Evolutionary conservation across 192 early-diverging fungal genomes (phyloP).

Genomic region (Chytriomyces sp.): DNA sequence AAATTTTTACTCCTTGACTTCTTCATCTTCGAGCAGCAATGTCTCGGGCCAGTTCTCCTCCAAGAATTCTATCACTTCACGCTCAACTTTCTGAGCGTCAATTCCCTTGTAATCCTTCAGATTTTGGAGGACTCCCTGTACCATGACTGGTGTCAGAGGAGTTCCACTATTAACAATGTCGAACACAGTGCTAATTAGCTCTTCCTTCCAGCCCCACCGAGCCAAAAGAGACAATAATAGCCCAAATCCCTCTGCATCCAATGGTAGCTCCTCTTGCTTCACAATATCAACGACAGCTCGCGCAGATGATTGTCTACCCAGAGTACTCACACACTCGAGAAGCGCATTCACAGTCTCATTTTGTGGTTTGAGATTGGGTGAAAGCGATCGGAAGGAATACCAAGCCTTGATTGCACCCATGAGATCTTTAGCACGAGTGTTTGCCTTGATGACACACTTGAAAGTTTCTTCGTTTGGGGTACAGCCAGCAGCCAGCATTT

Average conservation of each 20-base stretch:
- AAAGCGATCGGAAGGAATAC: conserved; percentile 14
- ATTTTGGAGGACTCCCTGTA: neutral
- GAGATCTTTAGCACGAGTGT: conserved; percentile 17
- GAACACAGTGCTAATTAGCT: conserved; percentile 23
- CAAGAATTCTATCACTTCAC: conserved; percentile 25
- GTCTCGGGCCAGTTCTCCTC: conserved; percentile 34
- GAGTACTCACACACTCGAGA: conserved; percentile 1
- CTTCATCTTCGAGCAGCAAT: neutral
- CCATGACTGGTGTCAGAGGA: neutral
- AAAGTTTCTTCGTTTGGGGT: conserved; percentile 14
- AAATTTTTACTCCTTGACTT: neutral
- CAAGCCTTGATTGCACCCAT: conserved; percentile 31
- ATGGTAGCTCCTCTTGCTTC: conserved; percentile 11
- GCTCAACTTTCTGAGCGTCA: neutral
- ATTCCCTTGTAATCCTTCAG: neutral
- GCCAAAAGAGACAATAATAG: conserved; percentile 4
- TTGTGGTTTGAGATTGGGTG: neutral
- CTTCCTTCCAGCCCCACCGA: conserved; percentile 19
- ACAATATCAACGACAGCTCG: conserved; percentile 27
- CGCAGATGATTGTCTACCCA: conserved; percentile 20
- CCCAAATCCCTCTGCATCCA: conserved; percentile 22
- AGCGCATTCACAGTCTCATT: conserved; percentile 6
- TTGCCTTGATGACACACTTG: conserved; percentile 16
- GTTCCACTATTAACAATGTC: conserved; percentile 34
- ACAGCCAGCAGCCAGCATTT: conserved; percentile 22